Base-by-base conservation (phyloP, 257 asterid genomes). In the Plantago elongata region DNA sequence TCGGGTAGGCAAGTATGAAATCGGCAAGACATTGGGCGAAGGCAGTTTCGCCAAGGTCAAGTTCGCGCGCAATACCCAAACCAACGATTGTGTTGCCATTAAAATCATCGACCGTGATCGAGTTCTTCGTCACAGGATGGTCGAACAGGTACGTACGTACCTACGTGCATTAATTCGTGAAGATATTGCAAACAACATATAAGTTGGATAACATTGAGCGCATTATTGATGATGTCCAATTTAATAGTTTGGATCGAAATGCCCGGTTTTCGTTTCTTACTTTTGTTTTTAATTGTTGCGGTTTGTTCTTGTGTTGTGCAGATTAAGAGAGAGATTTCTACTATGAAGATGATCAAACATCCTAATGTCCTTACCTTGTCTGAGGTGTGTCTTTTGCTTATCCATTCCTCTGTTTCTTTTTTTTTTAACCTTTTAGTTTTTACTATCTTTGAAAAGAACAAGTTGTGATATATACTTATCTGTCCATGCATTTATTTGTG, bases 331-430 rank as follows among this genome's bases (percentile, higher is more conserved):
- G 94, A 88, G 73, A 88, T 88, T 67, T 83, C 94, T 30, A 85
- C 91, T 44, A 88, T 83, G 94, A 88, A 88, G 84, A 67, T 88
- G 86, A 83, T 88, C 78, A 85, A 77, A 68, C 96, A 88, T 73
- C 94, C 96, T 3, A 85, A 85, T 75, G 92, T 88, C 77, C 69
- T 88, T 5, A 79, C 76, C 61, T 76, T 88, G 55, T 72, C 73
- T 57, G 94, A 88, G 94, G 96, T 88, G 3, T 30, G 51, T 47
- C 13, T 46, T 12, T 9, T 37, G 7, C 15, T 63, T 40, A 11
- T 54, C 37, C 55, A 34, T 34, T 34, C 40, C 40, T 22, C 27
- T 22, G 27, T 22, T 22, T 22, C 27, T 22, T 22, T 22, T 22
- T 22, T 22, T 22, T 22, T 22, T 22, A 22, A 1, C 8, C 4